Evolutionary conservation across 1,284 basidiomycete species (phyloP), one percentile per base, ranked within the genome.

Genomic region (Amylostereum areolatum): DNA sequence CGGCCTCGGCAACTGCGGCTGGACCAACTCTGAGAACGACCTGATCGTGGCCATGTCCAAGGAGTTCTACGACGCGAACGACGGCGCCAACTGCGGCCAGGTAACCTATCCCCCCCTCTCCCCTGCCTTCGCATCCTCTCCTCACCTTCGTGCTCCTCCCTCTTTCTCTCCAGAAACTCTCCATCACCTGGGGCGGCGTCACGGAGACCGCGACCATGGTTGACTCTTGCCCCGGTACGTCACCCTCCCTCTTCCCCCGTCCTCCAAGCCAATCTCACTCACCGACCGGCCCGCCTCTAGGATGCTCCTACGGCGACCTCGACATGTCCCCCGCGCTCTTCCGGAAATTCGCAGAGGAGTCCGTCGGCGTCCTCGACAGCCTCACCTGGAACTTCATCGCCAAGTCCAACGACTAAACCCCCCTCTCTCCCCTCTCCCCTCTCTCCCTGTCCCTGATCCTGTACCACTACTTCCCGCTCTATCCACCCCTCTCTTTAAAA

Each of bases 281-380:
- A 10, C 5, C n/a, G 31, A 40, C 24, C 3, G 2, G 10, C 33
- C 5, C n/a, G 8, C 29, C 32, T 39, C 27, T 33, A 45, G 49
- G 11, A 49, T 34, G 32, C 12, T 2, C 25, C 18, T 47, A 28
- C 24, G n/a, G 39, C 24, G 54, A 45, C 11, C 47, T 47, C 82
- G 82, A 84, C 59, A 72, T 84, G 73, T 82, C 80, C 24, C 69
- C 71, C 7, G 63, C 66, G 6, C 52, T 76, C 12, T 80, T 80
- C 63, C 1, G 72, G 52, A 40, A 71, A 48, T 54, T 83, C 25
- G 72, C 64, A 11, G 1, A 35, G 1, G 50, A 47, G 4, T 2
- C 9, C 28, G 24, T 57, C 5, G 81, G 80, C 11, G 66, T 67
- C n/a, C 55, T 83, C 25, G 37, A 50, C n/a, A 29, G 27, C 41